Base-by-base conservation (phyloP, 1,284 basidiomycete genomes). In the Phylloboletellus chloephorus region DNA sequence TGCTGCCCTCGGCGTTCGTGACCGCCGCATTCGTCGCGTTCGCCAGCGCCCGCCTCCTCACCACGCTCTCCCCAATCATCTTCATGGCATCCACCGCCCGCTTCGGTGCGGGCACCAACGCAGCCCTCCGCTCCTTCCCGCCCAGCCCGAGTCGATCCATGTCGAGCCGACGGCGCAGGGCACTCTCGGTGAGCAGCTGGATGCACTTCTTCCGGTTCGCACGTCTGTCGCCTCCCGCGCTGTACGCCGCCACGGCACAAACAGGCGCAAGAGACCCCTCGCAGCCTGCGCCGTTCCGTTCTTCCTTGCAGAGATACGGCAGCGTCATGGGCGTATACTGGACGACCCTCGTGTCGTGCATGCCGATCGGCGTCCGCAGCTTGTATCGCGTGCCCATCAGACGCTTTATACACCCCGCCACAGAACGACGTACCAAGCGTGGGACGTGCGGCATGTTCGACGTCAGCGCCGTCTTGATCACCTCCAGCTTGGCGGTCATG, bases 291-390 rank as follows among this genome's bases (percentile, higher is more conserved):
- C 6, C 28, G 3, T 15, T 15, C 5, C 28, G 31, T 17, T 44
- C 52, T 34, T 60, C 58, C 38, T 28, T 44, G 53, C 53, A 57
- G 13, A 58, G 16, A 35, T 44, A 57, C 2, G 39, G 56, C 31
- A 42, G 13, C 4, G 10, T 35, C 41, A 44, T 39, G 0, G 60
- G 52, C 16, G 36, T 37, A 17, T 60, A 57, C 17, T 31, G 36
- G 2, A 61, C 23, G 4, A 61, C 34, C n/a, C 37, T 46, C 33
- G 45, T 48, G 19, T 55, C 60, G 34, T 52, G 46, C 34, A 17
- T 46, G 13, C 34, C 43, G n/a, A 44, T 46, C n/a, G 54, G 41
- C 25, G n/a, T 17, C 38, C 37, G 38, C 17, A 57, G 34, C 60
- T 61, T n/a, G n/a, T n/a, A n/a, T n/a, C n/a, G n/a, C n/a, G n/a